Conservation (phyloP, 2,329 filamentous ascomycete genomes). For the Pseudocercospora fijiensis region DNA sequence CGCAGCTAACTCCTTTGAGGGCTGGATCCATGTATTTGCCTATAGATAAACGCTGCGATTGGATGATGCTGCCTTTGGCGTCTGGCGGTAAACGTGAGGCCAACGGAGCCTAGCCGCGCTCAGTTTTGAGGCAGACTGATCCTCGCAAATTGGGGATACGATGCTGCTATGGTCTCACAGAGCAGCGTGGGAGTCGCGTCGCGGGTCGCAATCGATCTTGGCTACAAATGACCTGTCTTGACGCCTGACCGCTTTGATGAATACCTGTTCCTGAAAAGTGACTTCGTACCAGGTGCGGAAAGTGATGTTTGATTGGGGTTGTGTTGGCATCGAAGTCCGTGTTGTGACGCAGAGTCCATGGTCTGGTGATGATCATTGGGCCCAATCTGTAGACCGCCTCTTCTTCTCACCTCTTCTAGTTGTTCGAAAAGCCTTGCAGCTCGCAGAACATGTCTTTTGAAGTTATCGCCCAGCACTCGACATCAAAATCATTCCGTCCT, state of each 20-base stretch:
- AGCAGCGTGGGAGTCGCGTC: not conserved
- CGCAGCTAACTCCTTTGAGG: not conserved
- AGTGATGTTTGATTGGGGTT: not conserved
- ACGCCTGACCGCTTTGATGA: not conserved
- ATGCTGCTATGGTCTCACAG: not conserved
- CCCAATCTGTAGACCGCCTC: not conserved
- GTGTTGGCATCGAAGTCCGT: not conserved
- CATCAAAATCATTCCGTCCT: not conserved
- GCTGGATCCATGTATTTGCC: not conserved
- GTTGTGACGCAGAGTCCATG: not conserved
- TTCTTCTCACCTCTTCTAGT: not conserved
- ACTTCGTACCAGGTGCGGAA: not conserved
- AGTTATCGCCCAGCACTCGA: not conserved
- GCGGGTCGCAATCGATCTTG: not conserved
- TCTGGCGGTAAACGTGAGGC: not conserved
- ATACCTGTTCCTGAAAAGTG: not conserved
- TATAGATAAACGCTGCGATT: not conserved
- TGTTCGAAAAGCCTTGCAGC: not conserved
- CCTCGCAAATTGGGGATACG: not conserved
- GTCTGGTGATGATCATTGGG: not conserved
- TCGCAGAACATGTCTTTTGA: not conserved
- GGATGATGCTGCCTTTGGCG: not conserved
- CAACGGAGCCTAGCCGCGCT: not conserved
- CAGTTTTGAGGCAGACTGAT: not conserved
- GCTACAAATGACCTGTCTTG: not conserved